Evolutionary conservation across 495 filamentous ascomycete genomes (phyloP).

Genomic region (Astrothelium macrocarpum): DNA sequence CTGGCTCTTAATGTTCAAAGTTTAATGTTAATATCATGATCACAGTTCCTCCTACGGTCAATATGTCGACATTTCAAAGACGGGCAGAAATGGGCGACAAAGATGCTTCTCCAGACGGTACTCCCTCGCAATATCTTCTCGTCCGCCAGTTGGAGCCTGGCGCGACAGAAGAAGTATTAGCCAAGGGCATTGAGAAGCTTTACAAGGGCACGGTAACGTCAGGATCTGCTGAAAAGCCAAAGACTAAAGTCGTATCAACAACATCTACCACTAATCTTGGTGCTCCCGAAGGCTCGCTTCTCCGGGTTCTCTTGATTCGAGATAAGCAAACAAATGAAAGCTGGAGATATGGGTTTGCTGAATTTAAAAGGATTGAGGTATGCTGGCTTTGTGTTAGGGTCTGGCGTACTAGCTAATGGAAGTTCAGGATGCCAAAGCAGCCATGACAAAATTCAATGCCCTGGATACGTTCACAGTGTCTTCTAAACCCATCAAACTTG

Average conservation of each 20-base stretch:
- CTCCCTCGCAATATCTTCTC: slow-evolving; percentile 72
- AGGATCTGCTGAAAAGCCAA: slow-evolving; percentile 39
- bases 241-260: slow-evolving; percentile 64
- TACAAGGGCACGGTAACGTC: slow-evolving; percentile 47
- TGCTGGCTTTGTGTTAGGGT: slow-evolving; percentile 3
- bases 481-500: slow-evolving; percentile 62
- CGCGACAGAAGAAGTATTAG: slow-evolving; percentile 67
- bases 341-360: slow-evolving; percentile 83
- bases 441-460: slow-evolving; percentile 61
- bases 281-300: slow-evolving; percentile 64
- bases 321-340: slow-evolving; percentile 66
- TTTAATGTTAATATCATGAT: not conserved
- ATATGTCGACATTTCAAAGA: slow-evolving; percentile 31
- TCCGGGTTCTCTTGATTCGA: slow-evolving; percentile 69
- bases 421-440: slow-evolving; percentile 63
- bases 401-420: not conserved
- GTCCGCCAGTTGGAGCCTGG: slow-evolving; percentile 64
- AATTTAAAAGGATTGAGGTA: slow-evolving; percentile 61
- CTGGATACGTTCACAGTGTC: slow-evolving; percentile 79
- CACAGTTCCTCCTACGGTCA: slow-evolving; percentile 33
- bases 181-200: slow-evolving; percentile 70
- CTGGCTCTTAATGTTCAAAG: not conserved
- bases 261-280: slow-evolving; percentile 63
- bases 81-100: slow-evolving; percentile 49
- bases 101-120: slow-evolving; percentile 64